These are phyloP conservation scores for Phanerochaete carnosa DNA, from an alignment of 768 basidiomycete genomes.

Conservation along the genomic window DNA sequence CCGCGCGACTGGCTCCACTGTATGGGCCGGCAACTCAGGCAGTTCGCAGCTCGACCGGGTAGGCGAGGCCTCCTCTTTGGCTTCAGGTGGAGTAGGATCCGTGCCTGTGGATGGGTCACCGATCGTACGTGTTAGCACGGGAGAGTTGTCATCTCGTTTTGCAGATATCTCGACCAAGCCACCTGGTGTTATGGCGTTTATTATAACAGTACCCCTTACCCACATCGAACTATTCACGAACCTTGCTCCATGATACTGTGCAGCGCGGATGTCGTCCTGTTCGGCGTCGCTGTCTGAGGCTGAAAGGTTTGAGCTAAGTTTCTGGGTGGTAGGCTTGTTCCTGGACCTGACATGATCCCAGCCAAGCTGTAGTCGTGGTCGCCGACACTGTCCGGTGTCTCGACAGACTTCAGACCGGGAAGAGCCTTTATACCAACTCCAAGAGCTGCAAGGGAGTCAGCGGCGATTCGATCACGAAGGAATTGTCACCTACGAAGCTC, in stretches of 20 bases:
- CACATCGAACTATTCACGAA: slow-evolving; percentile 15
- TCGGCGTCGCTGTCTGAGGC: slow-evolving; percentile 15
- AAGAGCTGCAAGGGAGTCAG: slow-evolving; percentile 37
- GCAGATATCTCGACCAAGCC: slow-evolving; percentile 47
- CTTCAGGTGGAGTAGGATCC: slow-evolving; percentile 6
- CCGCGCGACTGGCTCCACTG: slow-evolving; percentile 14
- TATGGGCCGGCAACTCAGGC: slow-evolving; percentile 7
- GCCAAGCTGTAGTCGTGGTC: background rate
- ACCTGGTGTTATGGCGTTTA: slow-evolving; percentile 29
- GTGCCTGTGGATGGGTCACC: slow-evolving; percentile 39
- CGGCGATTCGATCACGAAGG: slow-evolving; percentile 2
- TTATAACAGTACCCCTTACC: too few relatives aligned
- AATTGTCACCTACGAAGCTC: slow-evolving; percentile 50
- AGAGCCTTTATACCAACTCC: slow-evolving; percentile 61
- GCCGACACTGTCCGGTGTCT: background rate
- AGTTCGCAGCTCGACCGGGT: slow-evolving; percentile 5
- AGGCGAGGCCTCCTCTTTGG: slow-evolving; percentile 1
- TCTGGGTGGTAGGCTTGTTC: background rate
- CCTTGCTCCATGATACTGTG: slow-evolving; percentile 69
- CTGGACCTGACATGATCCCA: background rate
- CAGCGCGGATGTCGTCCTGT: slow-evolving; percentile 33
- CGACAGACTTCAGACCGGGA: slow-evolving; percentile 14
- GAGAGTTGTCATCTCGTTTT: slow-evolving; percentile 17
- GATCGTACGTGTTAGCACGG: slow-evolving; percentile 39
- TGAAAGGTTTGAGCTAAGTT: background rate